These are phyloP conservation scores for Pontederia paniculata DNA, from an alignment of 176 grass and related monocot genomes.

Conservation along the genomic window DNA sequence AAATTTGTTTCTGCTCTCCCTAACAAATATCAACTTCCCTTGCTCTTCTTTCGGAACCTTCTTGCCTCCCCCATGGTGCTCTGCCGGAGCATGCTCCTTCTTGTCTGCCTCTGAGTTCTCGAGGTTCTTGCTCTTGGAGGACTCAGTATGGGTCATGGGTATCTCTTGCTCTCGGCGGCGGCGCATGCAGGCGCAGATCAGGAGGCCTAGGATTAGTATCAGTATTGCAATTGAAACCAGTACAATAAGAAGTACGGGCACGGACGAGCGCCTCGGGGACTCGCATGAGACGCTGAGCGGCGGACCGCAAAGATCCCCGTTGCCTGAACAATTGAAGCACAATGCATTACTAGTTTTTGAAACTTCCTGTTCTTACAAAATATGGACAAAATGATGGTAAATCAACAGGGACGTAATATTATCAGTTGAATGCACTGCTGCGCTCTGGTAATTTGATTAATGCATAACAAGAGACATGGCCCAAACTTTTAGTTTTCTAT, in stretches of 20 bases:
- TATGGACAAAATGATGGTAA: not conserved
- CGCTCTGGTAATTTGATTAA: no score
- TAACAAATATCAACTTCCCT: conserved; percentile 46
- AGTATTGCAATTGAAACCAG: conserved; percentile 26
- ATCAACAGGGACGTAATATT: no score
- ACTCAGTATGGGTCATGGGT: not conserved
- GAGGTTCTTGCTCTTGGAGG: not conserved
- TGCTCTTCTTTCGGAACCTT: conserved; percentile 25
- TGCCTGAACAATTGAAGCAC: conserved; percentile 23
- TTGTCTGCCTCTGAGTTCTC: not conserved
- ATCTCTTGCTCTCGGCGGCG: not conserved
- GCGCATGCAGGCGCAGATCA: conserved; percentile 18
- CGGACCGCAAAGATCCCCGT: conserved; percentile 52
- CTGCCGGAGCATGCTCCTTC: not conserved
- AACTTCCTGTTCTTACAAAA: not conserved
- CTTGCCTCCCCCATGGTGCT: conserved; percentile 3
- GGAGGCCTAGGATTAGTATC: conserved; percentile 20
- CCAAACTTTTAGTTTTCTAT: no score
- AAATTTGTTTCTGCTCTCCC: conserved; percentile 37
- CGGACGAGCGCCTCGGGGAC: not conserved
- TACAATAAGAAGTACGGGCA: conserved; percentile 31
- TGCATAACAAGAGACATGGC: no score
- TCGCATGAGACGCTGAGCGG: conserved; percentile 26
- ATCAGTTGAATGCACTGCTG: no score
- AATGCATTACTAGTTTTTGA: not conserved